Base-by-base conservation (phyloP, 2,329 filamentous ascomycete genomes). In the Diplocarpon rosae region DNA sequence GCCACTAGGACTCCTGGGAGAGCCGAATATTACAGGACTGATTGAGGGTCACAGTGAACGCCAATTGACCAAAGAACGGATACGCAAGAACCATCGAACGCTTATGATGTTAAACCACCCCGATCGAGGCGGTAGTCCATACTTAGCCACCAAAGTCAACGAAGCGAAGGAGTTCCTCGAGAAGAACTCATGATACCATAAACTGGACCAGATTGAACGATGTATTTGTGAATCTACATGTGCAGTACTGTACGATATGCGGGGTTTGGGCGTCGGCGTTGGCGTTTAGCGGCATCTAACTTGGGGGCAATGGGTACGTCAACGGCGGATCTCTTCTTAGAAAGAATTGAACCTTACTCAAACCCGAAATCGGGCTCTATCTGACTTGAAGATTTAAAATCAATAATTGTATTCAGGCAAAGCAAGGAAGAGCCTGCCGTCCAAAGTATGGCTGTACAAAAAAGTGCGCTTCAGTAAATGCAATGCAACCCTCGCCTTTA, bases 81-180 rank as follows among this genome's bases (percentile, higher is more conserved):
- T 98, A 58, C 86, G 92, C 63, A 95, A 95, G 69, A 87, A 89
- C 57, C 92, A 98, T 68, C 83, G 92, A 52, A 87, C 82, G 43
- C 78, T 96, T 55, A 98, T 98, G 90, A 78, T 98, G 45, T 73
- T 95, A 54, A 98, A 98, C 72, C 92, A 98, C 66, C 92, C 92
- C 52, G 92, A 98, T 72, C 84, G 92, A 62, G 92, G 92, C 54
- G 92, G 92, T 32, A 95, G 88, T 62, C 92, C 92, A 7, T 98
- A 96, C 63, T 70, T 98, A 36, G 92, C 92, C 12, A 95, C 89
- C 43, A 98, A 98, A 67, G 84, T 98, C 63, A 98, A 98, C 68
- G 92, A 98, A 66, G 92, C 92, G 32, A 98, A 98, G 67, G 90
- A 96, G 64, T 78, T 96, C 52, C 64, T 98, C 55, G 92, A 98